Conservation (phyloP, 257 asterid genomes). For the Fraxinus cuspidata region DNA sequence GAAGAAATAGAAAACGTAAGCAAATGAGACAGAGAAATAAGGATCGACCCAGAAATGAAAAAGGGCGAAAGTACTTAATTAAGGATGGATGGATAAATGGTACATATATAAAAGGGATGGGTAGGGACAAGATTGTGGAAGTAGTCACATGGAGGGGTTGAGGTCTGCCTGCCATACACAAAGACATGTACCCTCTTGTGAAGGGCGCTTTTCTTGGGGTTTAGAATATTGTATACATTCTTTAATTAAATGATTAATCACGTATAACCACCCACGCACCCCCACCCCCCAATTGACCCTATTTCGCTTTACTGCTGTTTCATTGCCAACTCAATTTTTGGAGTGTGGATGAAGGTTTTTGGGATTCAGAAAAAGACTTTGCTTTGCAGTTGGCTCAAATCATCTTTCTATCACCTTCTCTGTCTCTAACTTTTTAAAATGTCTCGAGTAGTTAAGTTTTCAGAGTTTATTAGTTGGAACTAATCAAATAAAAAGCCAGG, state of each 20-base stretch:
- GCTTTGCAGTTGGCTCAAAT: slow-evolving; percentile 6
- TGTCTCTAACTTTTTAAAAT: slow-evolving; percentile 4
- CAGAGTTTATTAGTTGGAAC: slow-evolving; percentile 6
- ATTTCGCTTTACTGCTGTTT: not conserved
- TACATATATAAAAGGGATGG: slow-evolving; percentile 30
- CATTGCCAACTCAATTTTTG: slow-evolving; percentile 13
- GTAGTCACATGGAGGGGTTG: slow-evolving; percentile 63
- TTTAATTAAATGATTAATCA: not conserved
- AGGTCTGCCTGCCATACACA: slow-evolving; percentile 45
- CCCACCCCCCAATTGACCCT: not conserved
- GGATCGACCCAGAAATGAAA: not conserved
- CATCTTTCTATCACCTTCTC: not conserved
- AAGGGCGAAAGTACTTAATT: not conserved
- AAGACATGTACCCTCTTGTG: slow-evolving; percentile 29
- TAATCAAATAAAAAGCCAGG: not conserved
- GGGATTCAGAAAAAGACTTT: slow-evolving; percentile 16
- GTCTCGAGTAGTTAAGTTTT: not conserved
- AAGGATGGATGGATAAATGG: slow-evolving; percentile 19
- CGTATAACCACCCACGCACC: not conserved
- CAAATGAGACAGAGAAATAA: not conserved
- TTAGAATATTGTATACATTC: not conserved
- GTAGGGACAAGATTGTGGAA: slow-evolving; percentile 32
- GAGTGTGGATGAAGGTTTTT: slow-evolving; percentile 18
- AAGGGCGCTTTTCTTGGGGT: slow-evolving; percentile 36
- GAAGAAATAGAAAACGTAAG: not conserved